phyloP scores from a whole-genome alignment of 2,329 filamentous ascomycete species.

The Colletotrichum brevisporum region DNA sequence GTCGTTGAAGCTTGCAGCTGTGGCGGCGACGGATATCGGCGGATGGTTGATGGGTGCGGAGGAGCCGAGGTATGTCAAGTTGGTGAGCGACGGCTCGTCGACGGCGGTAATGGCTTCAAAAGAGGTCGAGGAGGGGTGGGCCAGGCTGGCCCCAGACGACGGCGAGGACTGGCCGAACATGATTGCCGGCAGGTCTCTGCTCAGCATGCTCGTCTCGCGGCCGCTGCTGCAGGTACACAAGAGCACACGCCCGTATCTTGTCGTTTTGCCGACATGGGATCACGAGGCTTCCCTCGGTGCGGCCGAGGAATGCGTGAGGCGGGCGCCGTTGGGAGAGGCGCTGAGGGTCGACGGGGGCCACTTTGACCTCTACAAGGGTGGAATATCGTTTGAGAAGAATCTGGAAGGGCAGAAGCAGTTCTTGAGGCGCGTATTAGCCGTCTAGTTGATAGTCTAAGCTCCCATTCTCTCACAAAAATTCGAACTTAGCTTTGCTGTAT shows the following conservation, averaged over 20 bases:
- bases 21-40: conserved; percentile 17
- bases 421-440: conserved; percentile 14
- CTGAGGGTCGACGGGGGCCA: conserved; percentile 25
- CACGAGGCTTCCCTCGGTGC: conserved; percentile 28
- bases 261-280: conserved; percentile 34
- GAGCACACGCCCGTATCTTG: conserved; percentile 19
- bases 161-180: conserved; percentile 16
- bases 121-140: conserved; percentile 29
- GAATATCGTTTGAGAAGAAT: conserved; percentile 27
- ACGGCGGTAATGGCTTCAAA: conserved; percentile 27
- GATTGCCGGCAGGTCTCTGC: conserved; percentile 28
- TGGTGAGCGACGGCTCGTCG: conserved; percentile 28
- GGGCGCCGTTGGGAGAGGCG: conserved; percentile 25
- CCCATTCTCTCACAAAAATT: neutral
- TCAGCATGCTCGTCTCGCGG: conserved; percentile 21
- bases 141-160: conserved; percentile 8
- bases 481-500: no score
- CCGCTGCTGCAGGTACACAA: conserved; percentile 26
- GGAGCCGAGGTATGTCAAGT: conserved; percentile 26
- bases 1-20: conserved; percentile 20
- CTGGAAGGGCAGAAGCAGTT: conserved; percentile 21
- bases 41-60: neutral
- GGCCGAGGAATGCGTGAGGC: conserved; percentile 27
- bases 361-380: conserved; percentile 28
- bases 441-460: neutral